A percentile compares a stretch with the other conserved stretches of the same genome.
phyloP scores from a whole-genome alignment of 345 rosid species.

The Combretum micranthum region DNA sequence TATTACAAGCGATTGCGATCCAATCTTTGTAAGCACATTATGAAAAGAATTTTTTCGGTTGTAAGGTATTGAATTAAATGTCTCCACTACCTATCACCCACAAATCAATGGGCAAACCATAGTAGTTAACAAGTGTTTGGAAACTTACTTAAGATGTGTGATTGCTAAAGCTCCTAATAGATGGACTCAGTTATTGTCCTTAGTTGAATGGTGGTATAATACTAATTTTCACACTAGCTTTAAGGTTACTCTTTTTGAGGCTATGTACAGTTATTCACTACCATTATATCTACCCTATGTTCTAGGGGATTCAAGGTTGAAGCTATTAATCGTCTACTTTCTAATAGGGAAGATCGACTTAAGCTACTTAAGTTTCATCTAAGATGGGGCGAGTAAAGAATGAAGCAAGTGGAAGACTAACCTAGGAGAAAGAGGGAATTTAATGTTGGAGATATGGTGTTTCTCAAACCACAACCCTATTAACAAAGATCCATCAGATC shows the following conservation, averaged over 20 bases:
- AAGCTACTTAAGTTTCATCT: too few species aligned
- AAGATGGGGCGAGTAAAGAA: too few species aligned
- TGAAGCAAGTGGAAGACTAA: too few species aligned
- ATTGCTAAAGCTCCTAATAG: background rate
- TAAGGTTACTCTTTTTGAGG: background rate
- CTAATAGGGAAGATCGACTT: too few species aligned
- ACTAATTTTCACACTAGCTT: background rate
- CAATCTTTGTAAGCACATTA: background rate
- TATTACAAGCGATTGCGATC: background rate
- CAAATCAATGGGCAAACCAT: background rate
- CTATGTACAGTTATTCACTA: background rate
- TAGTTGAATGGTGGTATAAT: slow-evolving; percentile 6
- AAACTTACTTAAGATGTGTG: slow-evolving; percentile 1
- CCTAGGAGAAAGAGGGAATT: too few species aligned
- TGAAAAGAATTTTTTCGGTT: background rate
- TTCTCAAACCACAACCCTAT: background rate
- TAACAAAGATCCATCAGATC: background rate
- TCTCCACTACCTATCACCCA: background rate
- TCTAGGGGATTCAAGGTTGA: background rate
- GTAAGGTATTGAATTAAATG: background rate
- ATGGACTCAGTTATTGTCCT: background rate
- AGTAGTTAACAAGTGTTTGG: background rate
- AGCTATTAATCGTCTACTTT: too few species aligned
- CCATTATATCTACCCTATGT: background rate
- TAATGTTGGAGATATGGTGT: too few species aligned